Evolutionary conservation across 768 basidiomycete species (phyloP).

Genomic region (Pholiota molesta): DNA sequence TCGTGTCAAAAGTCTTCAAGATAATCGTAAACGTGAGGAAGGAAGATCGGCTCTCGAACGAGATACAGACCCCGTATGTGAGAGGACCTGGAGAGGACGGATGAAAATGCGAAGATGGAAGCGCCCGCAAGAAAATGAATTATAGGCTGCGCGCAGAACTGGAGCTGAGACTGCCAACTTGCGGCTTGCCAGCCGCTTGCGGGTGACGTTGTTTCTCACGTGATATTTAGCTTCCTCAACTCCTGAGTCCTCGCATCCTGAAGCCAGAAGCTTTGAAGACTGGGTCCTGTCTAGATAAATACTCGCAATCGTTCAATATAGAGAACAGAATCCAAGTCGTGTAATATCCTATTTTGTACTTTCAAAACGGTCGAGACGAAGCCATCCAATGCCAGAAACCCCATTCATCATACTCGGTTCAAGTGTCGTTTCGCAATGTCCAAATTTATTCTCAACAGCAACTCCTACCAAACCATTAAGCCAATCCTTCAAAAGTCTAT

Average conservation of each 20-base stretch:
- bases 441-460: neutral
- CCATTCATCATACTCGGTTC: no score
- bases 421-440: no score
- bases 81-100: no score
- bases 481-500: neutral
- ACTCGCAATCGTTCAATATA: no score
- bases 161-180: neutral
- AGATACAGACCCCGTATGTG: neutral
- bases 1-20: slow-evolving; percentile 19
- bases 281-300: no score
- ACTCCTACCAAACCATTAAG: no score
- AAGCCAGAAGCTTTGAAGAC: no score
- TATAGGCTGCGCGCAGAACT: neutral
- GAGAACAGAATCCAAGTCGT: neutral
- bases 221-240: neutral
- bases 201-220: neutral
- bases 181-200: neutral
- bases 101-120: neutral
- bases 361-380: no score
- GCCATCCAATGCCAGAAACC: no score
- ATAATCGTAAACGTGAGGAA: neutral
- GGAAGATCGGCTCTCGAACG: neutral
- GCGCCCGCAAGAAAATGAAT: slow-evolving; percentile 1
- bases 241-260: neutral
- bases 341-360: no score